Base-by-base conservation (phyloP, 2,329 filamentous ascomycete genomes). In the Diaporthe sp. region DNA sequence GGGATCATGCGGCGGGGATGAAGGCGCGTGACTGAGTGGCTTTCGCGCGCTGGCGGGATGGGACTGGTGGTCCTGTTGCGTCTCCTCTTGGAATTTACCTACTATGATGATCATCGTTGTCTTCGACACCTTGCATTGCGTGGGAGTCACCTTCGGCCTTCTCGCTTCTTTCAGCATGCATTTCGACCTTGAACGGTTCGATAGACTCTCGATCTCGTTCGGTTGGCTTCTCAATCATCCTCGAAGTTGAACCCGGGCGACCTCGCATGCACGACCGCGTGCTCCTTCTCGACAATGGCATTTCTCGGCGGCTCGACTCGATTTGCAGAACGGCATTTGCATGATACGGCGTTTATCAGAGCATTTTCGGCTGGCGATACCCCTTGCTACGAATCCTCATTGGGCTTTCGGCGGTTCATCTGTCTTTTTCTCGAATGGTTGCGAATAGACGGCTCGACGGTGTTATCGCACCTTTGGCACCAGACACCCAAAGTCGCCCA, bases 181-280 rank as follows among this genome's bases (percentile, higher is more conserved):
- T 38, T 42, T 28, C 57, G 35, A 10, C 57, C 10, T 60, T 13
- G 4, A 22, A 8, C 50, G 22, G 25, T n/a, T 50, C 61, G 13
- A 4, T n/a, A 4, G 12, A 13, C 10, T 45, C 58, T 10, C 35
- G 33, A 19, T 19, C 38, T 30, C 4, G 1, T 66, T 45, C 28
- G 17, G 17, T 47, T 25, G 8, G 9, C 9, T 7, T 40, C 35
- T n/a, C n/a, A n/a, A n/a, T n/a, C n/a, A n/a, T n/a, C n/a, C n/a
- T n/a, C n/a, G n/a, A n/a, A n/a, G n/a, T n/a, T n/a, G n/a, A n/a
- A n/a, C n/a, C n/a, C n/a, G n/a, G n/a, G n/a, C 55, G 19, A 33
- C 45, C n/a, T 70, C 61, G 64, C 55, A 55, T 74, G 28, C 47
- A 64, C 50, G 47, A 30, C 58, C 15, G 58, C 25, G 3, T 64